These are phyloP conservation scores for Dactylis glomerata DNA, from an alignment of 176 grass and related monocot species.

Conservation along the genomic window DNA sequence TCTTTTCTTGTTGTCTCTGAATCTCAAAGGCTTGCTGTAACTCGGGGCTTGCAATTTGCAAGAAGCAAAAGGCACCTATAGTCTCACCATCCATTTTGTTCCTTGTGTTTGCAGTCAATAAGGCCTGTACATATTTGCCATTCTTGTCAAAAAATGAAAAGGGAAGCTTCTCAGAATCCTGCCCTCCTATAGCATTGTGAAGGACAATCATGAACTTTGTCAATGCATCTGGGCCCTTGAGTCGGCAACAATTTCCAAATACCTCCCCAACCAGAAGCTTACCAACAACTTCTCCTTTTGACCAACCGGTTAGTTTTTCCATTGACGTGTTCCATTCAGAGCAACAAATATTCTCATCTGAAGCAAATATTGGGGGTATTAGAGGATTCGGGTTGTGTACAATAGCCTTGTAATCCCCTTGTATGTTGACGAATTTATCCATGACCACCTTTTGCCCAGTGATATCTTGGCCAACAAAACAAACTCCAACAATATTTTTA, in stretches of 20 bases:
- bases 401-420: conserved; percentile 98
- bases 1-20: conserved; percentile 94
- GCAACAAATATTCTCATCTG: conserved; percentile 94
- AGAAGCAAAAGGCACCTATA: conserved; percentile 91
- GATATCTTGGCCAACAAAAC: conserved; percentile 91
- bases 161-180: conserved; percentile 81
- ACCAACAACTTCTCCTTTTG: conserved; percentile 69
- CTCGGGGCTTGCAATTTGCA: conserved; percentile 93
- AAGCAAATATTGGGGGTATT: conserved; percentile 97
- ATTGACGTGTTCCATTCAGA: conserved; percentile 97
- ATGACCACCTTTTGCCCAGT: conserved; percentile 88
- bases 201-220: conserved; percentile 96
- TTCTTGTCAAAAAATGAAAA: conserved; percentile 95
- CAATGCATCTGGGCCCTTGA: conserved; percentile 85
- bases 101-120: conserved; percentile 83
- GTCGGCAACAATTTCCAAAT: conserved; percentile 81
- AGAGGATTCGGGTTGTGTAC: conserved; percentile 90
- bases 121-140: conserved; percentile 89
- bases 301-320: conserved; percentile 97
- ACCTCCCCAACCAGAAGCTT: conserved; percentile 86
- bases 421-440: conserved; percentile 99
- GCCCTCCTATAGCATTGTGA: conserved; percentile 83
- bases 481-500: conserved; percentile 78
- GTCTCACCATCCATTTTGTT: conserved; percentile 72
- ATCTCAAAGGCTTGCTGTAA: conserved; percentile 91